Evolutionary conservation across 352 stramenopile genomes (phyloP).

Genomic region (Phytophthora pseudosyringae): DNA sequence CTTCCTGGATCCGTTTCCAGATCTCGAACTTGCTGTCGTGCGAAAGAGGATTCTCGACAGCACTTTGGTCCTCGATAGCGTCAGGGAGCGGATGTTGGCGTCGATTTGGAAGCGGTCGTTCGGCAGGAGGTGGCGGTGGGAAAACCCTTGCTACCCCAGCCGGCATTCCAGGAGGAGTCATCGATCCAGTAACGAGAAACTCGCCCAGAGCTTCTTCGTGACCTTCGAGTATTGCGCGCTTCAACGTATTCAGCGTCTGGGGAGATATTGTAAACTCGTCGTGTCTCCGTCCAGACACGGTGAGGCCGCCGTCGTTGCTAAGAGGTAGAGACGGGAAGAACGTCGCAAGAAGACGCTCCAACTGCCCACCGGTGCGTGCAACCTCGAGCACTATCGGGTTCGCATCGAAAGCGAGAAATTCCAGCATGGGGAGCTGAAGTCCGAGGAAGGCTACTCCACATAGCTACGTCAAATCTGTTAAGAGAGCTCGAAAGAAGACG

Average conservation of each 20-base stretch:
- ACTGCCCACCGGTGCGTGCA: conserved; percentile 37
- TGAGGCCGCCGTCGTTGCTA: conserved; percentile 31
- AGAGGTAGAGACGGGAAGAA: conserved; percentile 44
- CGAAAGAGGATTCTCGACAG: conserved; percentile 33
- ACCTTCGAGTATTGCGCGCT: conserved; percentile 29
- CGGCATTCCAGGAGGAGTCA: not conserved
- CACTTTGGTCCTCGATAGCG: not conserved
- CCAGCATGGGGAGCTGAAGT: conserved; percentile 41
- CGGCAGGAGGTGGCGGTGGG: conserved; percentile 1
- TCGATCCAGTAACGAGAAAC: conserved; percentile 24
- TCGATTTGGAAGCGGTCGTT: conserved; percentile 1
- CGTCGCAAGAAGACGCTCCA: conserved; percentile 51
- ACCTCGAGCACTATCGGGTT: conserved; percentile 50
- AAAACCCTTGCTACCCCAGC: not conserved
- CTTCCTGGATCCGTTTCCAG: conserved; percentile 66
- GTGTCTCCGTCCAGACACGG: conserved; percentile 19
- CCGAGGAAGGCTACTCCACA: conserved; percentile 56
- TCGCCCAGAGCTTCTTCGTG: conserved; percentile 21
- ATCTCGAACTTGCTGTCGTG: conserved; percentile 68
- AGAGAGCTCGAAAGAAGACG: not conserved
- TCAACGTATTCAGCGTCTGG: conserved; percentile 15
- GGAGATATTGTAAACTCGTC: conserved; percentile 9
- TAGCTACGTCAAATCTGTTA: conserved; percentile 35
- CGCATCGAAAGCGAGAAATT: conserved; percentile 56
- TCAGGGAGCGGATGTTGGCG: not conserved